These are phyloP conservation scores for Globisporangium apiculatum DNA, from an alignment of 352 stramenopile species.

Conservation along the genomic window DNA sequence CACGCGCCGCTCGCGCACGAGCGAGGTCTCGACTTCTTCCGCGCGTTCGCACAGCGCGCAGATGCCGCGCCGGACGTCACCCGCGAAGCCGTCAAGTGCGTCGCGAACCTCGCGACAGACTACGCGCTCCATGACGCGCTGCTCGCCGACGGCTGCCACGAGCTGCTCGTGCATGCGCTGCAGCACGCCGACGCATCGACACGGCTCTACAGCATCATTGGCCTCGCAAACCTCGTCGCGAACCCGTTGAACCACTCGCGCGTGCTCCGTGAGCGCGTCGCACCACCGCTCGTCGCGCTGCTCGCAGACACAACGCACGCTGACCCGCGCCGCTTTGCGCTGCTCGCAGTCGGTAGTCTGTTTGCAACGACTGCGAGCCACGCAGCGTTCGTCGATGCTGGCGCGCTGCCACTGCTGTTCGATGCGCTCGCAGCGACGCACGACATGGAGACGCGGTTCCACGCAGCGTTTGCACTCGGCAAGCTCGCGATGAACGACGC, in stretches of 20 bases:
- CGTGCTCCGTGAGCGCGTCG: constrained; percentile 55
- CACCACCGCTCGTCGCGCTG: constrained; percentile 49
- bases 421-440: constrained; percentile 48
- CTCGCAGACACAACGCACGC: constrained; percentile 26
- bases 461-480: constrained; percentile 89
- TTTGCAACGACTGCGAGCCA: constrained; percentile 65
- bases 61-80: constrained; percentile 20
- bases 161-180: constrained; percentile 76
- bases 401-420: constrained; percentile 67
- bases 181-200: constrained; percentile 54
- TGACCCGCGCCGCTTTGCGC: constrained; percentile 70
- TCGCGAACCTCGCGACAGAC: constrained; percentile 70
- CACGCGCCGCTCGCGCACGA: constrained; percentile 76
- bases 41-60: constrained; percentile 44
- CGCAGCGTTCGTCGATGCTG: constrained; percentile 53
- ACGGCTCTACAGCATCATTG: constrained; percentile 83
- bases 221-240: constrained; percentile 87
- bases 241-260: constrained; percentile 77
- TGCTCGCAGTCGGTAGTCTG: constrained; percentile 83
- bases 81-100: constrained; percentile 65
- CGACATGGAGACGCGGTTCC: constrained; percentile 90
- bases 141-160: constrained; percentile 65
- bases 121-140: constrained; percentile 85
- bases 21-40: constrained; percentile 73
- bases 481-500: constrained; percentile 87